Base-by-base conservation (phyloP, 2,329 filamentous ascomycete species). In the Sporothrix dimorphospora region DNA sequence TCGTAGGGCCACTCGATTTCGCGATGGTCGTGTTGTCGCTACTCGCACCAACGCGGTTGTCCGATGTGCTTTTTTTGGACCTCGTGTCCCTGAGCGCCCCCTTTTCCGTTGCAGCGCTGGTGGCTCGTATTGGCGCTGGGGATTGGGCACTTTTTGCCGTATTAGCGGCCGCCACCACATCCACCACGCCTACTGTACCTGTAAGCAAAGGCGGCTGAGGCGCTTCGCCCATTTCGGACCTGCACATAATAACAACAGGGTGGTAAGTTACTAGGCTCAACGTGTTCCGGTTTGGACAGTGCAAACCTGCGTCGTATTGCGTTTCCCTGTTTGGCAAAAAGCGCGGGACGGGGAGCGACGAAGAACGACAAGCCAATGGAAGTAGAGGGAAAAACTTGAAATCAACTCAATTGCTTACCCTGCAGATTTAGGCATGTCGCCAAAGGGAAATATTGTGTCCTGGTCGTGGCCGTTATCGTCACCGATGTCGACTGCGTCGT, bases 131-230 rank as follows among this genome's bases (percentile, higher is more conserved):
- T 69, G 70, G 45, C 3, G 53, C 45, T 30, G 59, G 61, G 71
- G 69, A 75, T 72, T 75, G 73, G 74, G 61, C 57, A 27, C 21
- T 67, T 47, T 27, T 40, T 61, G 61, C 49, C 57, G 71, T 61
- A 34, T 27, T 63, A 47, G 72, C 66, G 59, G 55, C 24, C 34
- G 19, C 45, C 45, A 47, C 72, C 38, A 47, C 57, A 67, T 40
- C 47, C 65, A 63, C 65, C 45, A 65, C 30, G 40, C 59, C 59
- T 30, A 61, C 55, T 61, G 55, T n/a, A 38, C 55, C 6, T 61
- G 57, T 34, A 16, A 27, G n/a, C 16, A 38, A 61, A 63, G 57
- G 63, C 27, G n/a, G 55, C 24, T 57, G 67, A 61, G 71, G 27
- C 71, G 61, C 70, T 69, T 59, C 67, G 19, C 53, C 69, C 12